These are phyloP conservation scores for Citrus glauca DNA, from an alignment of 345 rosid species.

Conservation along the genomic window DNA sequence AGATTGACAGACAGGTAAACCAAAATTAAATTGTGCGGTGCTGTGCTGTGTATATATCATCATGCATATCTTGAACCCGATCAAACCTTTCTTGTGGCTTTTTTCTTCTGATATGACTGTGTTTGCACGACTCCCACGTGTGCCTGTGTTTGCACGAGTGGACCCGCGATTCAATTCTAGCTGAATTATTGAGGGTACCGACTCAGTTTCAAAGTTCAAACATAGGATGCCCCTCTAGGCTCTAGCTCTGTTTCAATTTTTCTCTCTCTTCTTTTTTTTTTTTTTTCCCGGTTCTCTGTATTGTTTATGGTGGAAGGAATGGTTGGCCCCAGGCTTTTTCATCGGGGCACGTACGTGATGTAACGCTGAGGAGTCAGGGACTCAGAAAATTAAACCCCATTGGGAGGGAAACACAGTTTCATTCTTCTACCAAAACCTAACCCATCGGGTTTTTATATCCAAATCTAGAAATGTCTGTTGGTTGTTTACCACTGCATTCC, in stretches of 20 bases:
- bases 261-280: too few species aligned
- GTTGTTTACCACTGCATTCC: background rate
- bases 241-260: background rate
- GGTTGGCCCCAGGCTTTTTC: background rate
- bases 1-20: too few species aligned
- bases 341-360: background rate
- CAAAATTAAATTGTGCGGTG: background rate
- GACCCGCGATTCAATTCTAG: background rate
- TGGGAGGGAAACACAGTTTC: background rate
- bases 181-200: slow-evolving; percentile 1
- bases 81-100: background rate
- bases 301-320: background rate
- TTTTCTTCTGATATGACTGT: background rate
- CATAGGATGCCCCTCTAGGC: slow-evolving; percentile 17
- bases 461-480: background rate
- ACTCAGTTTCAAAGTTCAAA: background rate
- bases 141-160: slow-evolving; percentile 21
- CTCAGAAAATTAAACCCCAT: background rate
- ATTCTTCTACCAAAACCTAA: background rate
- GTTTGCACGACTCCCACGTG: slow-evolving; percentile 21
- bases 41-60: slow-evolving; percentile 2
- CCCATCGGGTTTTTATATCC: background rate
- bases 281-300: too few species aligned
- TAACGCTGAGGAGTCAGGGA: background rate
- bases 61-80: slow-evolving; percentile 2